phyloP scores from a whole-genome alignment of 2,329 filamentous ascomycete genomes.

The Aspergillus sp. region DNA sequence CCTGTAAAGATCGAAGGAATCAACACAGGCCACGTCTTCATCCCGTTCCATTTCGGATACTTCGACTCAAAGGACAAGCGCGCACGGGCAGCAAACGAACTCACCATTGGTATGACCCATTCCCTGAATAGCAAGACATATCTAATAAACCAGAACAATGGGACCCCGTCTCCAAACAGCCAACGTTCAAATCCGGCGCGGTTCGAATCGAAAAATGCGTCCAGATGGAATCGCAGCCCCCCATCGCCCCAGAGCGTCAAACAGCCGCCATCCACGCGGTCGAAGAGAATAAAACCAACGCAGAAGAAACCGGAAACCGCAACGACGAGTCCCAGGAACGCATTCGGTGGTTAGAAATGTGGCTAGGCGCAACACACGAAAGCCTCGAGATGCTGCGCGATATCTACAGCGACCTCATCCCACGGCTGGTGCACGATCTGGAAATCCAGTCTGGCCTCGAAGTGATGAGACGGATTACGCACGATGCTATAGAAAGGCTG shows the following conservation, averaged over 20 bases:
- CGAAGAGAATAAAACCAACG: not conserved
- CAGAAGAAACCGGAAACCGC: not conserved
- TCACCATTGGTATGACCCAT: conserved; percentile 30
- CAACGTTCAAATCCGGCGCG: conserved; percentile 38
- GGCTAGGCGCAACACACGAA: conserved; percentile 36
- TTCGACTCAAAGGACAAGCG: conserved; percentile 34
- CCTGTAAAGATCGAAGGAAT: conserved; percentile 30
- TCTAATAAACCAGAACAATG: conserved; percentile 21
- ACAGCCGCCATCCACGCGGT: conserved; percentile 19
- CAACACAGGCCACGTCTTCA: conserved; percentile 34
- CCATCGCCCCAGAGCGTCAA: conserved; percentile 25
- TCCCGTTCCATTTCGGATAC: conserved; percentile 44
- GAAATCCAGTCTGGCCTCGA: conserved; percentile 33
- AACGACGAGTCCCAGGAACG: conserved; percentile 16
- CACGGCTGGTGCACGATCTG: conserved; percentile 18
- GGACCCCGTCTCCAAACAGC: conserved; percentile 42
- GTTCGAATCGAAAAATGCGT: conserved; percentile 33
- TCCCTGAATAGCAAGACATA: not conserved
- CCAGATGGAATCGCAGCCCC: conserved; percentile 15
- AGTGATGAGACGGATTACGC: conserved; percentile 27
- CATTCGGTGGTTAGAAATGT: conserved; percentile 31
- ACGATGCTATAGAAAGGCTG: conserved; percentile 20
- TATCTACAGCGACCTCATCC: conserved; percentile 9
- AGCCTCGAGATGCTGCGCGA: conserved; percentile 5
- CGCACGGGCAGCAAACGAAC: conserved; percentile 38